A percentile compares a stretch with the other conserved stretches of the same genome.
These are phyloP conservation scores for Cyberlindnera xishuangbannaensis DNA, from an alignment of 805 yeast species.

Conservation along the genomic window DNA sequence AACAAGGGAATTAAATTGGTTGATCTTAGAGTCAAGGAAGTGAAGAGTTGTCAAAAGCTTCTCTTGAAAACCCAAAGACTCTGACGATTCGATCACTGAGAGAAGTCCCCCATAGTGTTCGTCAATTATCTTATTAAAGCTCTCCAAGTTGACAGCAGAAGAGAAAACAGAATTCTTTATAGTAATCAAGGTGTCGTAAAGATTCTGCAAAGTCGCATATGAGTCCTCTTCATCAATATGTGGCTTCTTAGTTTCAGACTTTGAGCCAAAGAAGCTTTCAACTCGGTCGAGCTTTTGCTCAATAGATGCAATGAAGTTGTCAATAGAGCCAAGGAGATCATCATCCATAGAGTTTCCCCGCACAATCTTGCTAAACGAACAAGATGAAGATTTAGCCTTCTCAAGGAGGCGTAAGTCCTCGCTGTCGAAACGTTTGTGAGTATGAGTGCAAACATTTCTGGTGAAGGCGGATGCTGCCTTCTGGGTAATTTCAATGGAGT, in stretches of 20 bases:
- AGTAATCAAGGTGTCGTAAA: conserved; percentile 23
- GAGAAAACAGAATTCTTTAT: conserved; percentile 23
- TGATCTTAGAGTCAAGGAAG: conserved; percentile 35
- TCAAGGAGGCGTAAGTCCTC: conserved; percentile 20
- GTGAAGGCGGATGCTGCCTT: not conserved
- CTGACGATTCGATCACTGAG: conserved; percentile 19
- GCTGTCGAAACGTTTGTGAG: conserved; percentile 15
- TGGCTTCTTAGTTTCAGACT: conserved; percentile 3
- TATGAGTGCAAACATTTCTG: conserved; percentile 1
- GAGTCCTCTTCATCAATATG: conserved; percentile 13
- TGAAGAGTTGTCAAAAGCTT: conserved; percentile 32
- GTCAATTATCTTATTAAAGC: conserved; percentile 20
- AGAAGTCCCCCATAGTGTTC: conserved; percentile 24
- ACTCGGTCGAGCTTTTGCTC: conserved; percentile 23
- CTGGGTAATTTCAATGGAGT: not conserved
- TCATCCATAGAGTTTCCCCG: conserved; percentile 21
- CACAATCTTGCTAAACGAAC: conserved; percentile 20
- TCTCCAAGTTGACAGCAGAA: conserved; percentile 18
- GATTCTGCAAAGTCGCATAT: conserved; percentile 18
- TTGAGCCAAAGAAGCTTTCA: conserved; percentile 18
- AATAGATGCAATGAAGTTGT: conserved; percentile 21
- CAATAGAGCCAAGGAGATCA: conserved; percentile 20
- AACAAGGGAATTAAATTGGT: conserved; percentile 32
- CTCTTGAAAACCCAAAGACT: conserved; percentile 25
- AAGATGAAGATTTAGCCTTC: conserved; percentile 23